Conservation (phyloP, 2,329 filamentous ascomycete genomes). For the Lachnum nothofagi region DNA sequence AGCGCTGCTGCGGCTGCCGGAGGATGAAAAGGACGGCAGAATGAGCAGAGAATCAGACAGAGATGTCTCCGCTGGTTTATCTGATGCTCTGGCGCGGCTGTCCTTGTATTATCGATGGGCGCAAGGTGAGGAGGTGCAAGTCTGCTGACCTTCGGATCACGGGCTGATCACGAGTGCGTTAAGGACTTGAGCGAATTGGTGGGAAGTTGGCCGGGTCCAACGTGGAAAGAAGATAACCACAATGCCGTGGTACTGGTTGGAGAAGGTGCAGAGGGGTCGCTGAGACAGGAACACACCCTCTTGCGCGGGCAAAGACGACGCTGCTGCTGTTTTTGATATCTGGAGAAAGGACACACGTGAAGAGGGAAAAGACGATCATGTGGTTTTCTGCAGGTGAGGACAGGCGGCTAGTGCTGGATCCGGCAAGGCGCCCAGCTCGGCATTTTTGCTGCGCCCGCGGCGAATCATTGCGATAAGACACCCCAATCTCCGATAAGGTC, state of each 20-base stretch:
- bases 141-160: conserved; percentile 24
- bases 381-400: conserved; percentile 1
- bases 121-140: conserved; percentile 2
- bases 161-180: conserved; percentile 23
- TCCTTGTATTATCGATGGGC: conserved; percentile 17
- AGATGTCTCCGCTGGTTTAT: conserved; percentile 3
- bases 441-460: too few relatives aligned
- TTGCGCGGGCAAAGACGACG: conserved; percentile 1
- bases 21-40: background rate
- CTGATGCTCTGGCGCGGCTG: conserved; percentile 8
- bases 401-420: background rate
- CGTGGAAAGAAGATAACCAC: background rate
- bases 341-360: conserved; percentile 8
- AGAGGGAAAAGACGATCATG: conserved; percentile 1
- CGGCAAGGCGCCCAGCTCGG: too few relatives aligned
- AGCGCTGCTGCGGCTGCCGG: conserved; percentile 5
- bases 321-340: conserved; percentile 1
- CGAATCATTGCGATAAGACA: too few relatives aligned
- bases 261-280: background rate
- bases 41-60: conserved; percentile 5
- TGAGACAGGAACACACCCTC: conserved; percentile 20
- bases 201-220: conserved; percentile 1
- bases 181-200: conserved; percentile 9
- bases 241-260: conserved; percentile 4
- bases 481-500: too few relatives aligned